phyloP scores from a whole-genome alignment of 2,329 filamentous ascomycete genomes.

The Leptosphaerulina australis region DNA sequence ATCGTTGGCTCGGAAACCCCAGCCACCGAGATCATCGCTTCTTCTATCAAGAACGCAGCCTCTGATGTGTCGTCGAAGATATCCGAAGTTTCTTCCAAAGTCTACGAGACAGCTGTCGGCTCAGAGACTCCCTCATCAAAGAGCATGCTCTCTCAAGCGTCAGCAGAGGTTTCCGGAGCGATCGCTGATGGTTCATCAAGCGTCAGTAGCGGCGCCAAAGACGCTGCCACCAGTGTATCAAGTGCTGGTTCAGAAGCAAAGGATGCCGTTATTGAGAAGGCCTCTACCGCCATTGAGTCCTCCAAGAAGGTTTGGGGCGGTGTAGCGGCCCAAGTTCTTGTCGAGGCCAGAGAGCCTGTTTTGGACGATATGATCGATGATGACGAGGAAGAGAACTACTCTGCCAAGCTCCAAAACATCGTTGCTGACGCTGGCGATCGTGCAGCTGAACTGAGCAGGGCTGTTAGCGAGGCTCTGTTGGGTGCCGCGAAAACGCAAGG shows the following conservation, averaged over 20 bases:
- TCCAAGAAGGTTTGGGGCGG: constrained; percentile 61
- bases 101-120: constrained; percentile 32
- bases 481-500: constrained; percentile 55
- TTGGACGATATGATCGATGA: constrained; percentile 58
- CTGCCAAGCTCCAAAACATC: constrained; percentile 58
- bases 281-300: constrained; percentile 35
- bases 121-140: constrained; percentile 27
- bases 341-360: constrained; percentile 54
- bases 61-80: constrained; percentile 43
- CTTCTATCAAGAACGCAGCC: constrained; percentile 46
- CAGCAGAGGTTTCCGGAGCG: too few relatives aligned
- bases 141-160: constrained; percentile 31
- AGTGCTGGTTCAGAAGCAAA: constrained; percentile 27
- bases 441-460: constrained; percentile 60
- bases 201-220: constrained; percentile 20
- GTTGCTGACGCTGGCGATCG: constrained; percentile 59
- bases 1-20: constrained; percentile 43
- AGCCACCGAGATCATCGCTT: constrained; percentile 43
- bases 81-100: constrained; percentile 21
- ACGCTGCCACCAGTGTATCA: constrained; percentile 25
- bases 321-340: constrained; percentile 59
- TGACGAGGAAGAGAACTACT: constrained; percentile 55
- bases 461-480: constrained; percentile 62
- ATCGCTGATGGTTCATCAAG: constrained; percentile 22
- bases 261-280: constrained; percentile 29